Evolutionary conservation across 352 stramenopile species (phyloP), one percentile per base, ranked within the genome.

Genomic region (Globisporangium spiculum): DNA sequence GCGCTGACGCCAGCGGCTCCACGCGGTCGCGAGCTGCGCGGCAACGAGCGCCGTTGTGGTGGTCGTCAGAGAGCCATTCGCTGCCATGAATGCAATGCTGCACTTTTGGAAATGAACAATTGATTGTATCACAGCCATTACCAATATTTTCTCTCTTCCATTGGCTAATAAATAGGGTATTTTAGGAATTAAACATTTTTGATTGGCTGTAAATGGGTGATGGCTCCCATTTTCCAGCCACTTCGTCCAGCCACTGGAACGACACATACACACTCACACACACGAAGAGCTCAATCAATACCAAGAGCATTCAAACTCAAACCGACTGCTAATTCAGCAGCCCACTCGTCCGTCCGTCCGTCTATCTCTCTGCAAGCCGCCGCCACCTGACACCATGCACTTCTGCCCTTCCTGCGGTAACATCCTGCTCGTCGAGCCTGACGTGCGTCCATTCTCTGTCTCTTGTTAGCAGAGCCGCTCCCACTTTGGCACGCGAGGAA

Each of bases 401-500:
- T 97, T 97, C 83, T 97, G 91, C 74, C 89, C 89, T n/a, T 92
- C 66, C 16, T 96, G 91, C 72, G 88, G 90, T 16, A 97, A 96
- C 74, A 92, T 97, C 69, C 75, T 97, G 67, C 87, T 97, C 72
- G 84, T 97, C 18, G 91, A 97, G 75, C 83, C 90, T 44, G 86
- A 93, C 71, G 87, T 95, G 70, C 22, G 65, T 12, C 2, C n/a
- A 14, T 68, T 36, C n/a, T 48, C 55, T 67, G 6, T 76, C 50
- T 38, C 54, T 56, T n/a, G 56, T 16, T n/a, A 3, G 24, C 0
- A 52, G 63, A 65, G 59, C 67, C 34, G 26, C 27, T 22, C 10
- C 67, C 41, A 48, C 48, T 62, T 50, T 1, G 46, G 27, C 30
- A 22, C 34, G 26, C 16, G 36, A 18, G 36, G 10, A 44, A 18